These are phyloP conservation scores for Kappamyces sp. DNA, from an alignment of 192 early-diverging fungal species.

Conservation along the genomic window DNA sequence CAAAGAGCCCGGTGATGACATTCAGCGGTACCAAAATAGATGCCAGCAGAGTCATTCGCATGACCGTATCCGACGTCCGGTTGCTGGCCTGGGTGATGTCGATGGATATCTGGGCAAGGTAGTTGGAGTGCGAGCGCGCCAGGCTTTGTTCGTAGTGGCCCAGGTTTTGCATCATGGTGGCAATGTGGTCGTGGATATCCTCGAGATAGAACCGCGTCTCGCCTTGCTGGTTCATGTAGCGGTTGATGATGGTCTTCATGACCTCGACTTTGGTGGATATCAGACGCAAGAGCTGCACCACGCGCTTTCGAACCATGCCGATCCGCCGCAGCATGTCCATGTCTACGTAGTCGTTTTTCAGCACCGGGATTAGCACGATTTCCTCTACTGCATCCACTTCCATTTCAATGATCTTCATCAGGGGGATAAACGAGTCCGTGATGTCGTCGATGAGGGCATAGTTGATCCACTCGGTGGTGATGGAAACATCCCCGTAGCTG, in stretches of 20 bases:
- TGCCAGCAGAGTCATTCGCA: constrained; percentile 82
- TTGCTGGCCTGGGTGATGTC: constrained; percentile 64
- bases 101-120: constrained; percentile 73
- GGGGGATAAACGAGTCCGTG: constrained; percentile 84
- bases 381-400: constrained; percentile 97
- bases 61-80: constrained; percentile 80
- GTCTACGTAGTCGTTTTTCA: constrained; percentile 79
- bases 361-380: constrained; percentile 64
- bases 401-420: constrained; percentile 80
- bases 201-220: constrained; percentile 53
- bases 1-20: constrained; percentile 67
- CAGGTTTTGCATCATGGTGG: constrained; percentile 61
- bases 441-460: constrained; percentile 95
- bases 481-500: constrained; percentile 50
- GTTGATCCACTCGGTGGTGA: constrained; percentile 88
- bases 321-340: constrained; percentile 70
- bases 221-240: constrained; percentile 39
- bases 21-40: constrained; percentile 87
- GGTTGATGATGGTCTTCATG: constrained; percentile 61
- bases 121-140: constrained; percentile 69
- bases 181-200: constrained; percentile 68
- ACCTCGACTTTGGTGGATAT: constrained; percentile 66
- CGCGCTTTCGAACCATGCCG: constrained; percentile 63
- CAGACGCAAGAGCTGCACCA: constrained; percentile 63
- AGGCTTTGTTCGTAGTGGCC: constrained; percentile 71